Conservation (phyloP, 1,284 basidiomycete genomes). For the Inonotus obliquus region DNA sequence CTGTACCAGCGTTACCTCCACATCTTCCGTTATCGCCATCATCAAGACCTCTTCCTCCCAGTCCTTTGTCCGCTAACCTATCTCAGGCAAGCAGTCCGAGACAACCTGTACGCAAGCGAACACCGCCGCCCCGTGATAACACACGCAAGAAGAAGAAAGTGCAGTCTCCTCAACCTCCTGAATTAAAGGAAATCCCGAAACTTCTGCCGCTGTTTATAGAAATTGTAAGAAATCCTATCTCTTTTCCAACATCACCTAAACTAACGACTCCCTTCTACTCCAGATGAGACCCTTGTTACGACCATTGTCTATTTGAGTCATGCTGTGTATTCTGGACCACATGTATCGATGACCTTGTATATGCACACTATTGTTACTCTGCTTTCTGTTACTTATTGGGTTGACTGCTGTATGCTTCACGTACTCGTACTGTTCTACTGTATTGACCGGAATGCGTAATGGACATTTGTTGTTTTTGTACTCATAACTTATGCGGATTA, state of each 20-base stretch:
- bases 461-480: not conserved
- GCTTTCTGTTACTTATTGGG: not conserved
- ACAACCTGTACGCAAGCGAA: slow-evolving; percentile 16
- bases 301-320: slow-evolving; percentile 5
- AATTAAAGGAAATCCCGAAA: slow-evolving; percentile 70
- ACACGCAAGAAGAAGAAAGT: slow-evolving; percentile 36
- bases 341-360: not conserved
- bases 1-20: slow-evolving; percentile 40
- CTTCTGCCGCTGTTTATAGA: slow-evolving; percentile 86
- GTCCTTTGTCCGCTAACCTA: slow-evolving; percentile 25
- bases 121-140: slow-evolving; percentile 17
- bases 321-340: not conserved
- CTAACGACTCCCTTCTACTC: not conserved
- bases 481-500: not conserved
- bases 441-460: not conserved
- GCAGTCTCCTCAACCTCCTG: slow-evolving; percentile 62
- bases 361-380: not conserved
- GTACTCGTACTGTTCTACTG: not conserved
- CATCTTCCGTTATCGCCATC: slow-evolving; percentile 17
- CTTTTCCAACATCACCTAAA: not conserved
- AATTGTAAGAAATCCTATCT: slow-evolving; percentile 52
- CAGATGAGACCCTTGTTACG: slow-evolving; percentile 18
- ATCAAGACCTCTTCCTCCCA: slow-evolving; percentile 32
- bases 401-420: not conserved
- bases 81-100: slow-evolving; percentile 25